phyloP scores from a whole-genome alignment of 345 rosid genomes.

The Camelina hispida region DNA sequence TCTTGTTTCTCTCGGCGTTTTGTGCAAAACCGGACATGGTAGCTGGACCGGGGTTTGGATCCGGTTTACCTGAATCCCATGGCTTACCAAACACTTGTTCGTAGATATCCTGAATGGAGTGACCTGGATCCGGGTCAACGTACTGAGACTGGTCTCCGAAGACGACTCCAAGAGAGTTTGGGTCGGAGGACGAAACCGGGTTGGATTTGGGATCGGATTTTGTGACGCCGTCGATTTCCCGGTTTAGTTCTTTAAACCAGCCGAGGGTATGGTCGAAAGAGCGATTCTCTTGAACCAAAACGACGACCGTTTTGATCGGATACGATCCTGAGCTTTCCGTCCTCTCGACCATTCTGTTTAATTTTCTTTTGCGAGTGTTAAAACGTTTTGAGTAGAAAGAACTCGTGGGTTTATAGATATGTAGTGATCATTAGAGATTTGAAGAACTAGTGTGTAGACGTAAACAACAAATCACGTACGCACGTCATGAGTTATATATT shows the following conservation, averaged over 20 bases:
- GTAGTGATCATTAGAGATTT: constrained; percentile 9
- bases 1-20: constrained; percentile 54
- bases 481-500: constrained; percentile 28
- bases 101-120: constrained; percentile 82
- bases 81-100: constrained; percentile 83
- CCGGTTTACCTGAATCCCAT: constrained; percentile 57
- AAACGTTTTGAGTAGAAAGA: constrained; percentile 2
- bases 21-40: constrained; percentile 71
- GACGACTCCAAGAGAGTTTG: constrained; percentile 49
- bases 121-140: constrained; percentile 87
- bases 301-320: constrained; percentile 87
- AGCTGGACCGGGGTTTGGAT: constrained; percentile 48
- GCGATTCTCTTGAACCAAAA: constrained; percentile 88
- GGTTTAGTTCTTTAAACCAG: constrained; percentile 79
- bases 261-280: constrained; percentile 94
- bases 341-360: constrained; percentile 34
- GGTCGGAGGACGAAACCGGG: constrained; percentile 60
- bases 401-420: not conserved
- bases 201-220: constrained; percentile 67
- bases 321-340: constrained; percentile 23
- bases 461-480: constrained; percentile 4
- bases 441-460: constrained; percentile 26
- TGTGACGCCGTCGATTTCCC: constrained; percentile 73
- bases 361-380: not conserved
- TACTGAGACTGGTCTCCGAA: constrained; percentile 58